These are phyloP conservation scores for Phaeosphaeriaceae sp. DNA, from an alignment of 2,329 filamentous ascomycete species.

Conservation along the genomic window DNA sequence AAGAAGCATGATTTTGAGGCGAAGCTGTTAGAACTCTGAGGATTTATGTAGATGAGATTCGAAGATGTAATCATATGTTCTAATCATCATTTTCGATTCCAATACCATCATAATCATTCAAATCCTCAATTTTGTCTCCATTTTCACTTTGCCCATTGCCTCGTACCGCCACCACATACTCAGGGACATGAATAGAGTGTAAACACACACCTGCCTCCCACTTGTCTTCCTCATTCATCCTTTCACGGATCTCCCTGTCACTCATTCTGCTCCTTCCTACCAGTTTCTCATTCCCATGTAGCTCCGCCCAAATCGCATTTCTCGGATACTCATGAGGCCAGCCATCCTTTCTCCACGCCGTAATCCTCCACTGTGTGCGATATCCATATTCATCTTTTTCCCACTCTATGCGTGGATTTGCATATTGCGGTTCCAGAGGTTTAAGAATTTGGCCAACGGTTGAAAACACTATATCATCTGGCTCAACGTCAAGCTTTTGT, in stretches of 20 bases:
- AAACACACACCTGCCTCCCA: neutral
- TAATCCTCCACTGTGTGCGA: constrained; percentile 11
- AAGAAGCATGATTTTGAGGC: too few species aligned
- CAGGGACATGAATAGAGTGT: too few species aligned
- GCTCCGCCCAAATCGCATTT: constrained; percentile 12
- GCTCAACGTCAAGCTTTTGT: constrained; percentile 2
- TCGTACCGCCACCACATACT: too few species aligned
- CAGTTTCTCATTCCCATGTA: neutral
- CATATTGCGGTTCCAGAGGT: constrained; percentile 23
- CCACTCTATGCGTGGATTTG: constrained; percentile 17
- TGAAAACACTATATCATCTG: constrained; percentile 12
- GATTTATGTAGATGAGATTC: too few species aligned
- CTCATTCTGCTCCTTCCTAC: neutral
- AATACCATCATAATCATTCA: too few species aligned
- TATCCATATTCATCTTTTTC: constrained; percentile 1
- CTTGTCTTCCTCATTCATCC: neutral
- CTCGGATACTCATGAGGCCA: constrained; percentile 18
- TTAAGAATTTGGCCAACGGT: constrained; percentile 1
- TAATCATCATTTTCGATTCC: too few species aligned
- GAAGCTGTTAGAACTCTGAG: too few species aligned
- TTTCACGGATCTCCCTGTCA: neutral
- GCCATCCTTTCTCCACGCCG: constrained; percentile 22
- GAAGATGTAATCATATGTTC: too few species aligned
- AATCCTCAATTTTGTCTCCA: too few species aligned
- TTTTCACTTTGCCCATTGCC: too few species aligned